Conservation (phyloP, 225 moss, liverwort and hornwort genomes). For the Thuidium tamariscinum region DNA sequence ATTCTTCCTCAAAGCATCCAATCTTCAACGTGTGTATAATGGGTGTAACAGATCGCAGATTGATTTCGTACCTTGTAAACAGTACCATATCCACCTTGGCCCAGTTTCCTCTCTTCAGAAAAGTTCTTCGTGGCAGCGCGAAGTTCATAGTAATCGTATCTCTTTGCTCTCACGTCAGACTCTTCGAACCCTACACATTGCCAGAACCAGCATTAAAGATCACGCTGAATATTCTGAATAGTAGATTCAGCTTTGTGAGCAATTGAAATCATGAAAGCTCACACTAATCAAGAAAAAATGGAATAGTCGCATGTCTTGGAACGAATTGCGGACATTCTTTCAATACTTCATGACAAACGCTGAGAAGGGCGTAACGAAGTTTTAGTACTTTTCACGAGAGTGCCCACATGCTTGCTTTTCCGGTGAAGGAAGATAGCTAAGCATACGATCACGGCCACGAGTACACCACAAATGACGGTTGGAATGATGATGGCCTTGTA, state of each 20-base stretch:
- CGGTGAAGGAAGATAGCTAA: neutral
- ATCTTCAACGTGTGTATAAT: neutral
- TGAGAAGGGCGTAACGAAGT: neutral
- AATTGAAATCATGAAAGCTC: neutral
- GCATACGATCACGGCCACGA: neutral
- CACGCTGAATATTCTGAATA: neutral
- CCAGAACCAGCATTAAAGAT: neutral
- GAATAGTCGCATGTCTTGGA: neutral
- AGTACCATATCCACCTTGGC: constrained; percentile 17
- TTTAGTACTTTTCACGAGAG: constrained; percentile 7
- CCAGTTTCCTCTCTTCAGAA: constrained; percentile 3
- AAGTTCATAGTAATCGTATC: constrained; percentile 8
- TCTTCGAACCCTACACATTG: neutral
- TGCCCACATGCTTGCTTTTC: neutral
- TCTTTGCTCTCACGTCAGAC: constrained; percentile 1
- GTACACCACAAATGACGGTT: neutral
- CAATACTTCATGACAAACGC: neutral
- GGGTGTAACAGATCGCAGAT: neutral
- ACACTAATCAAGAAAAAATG: neutral
- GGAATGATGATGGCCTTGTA: constrained; percentile 4
- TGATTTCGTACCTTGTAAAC: constrained; percentile 16
- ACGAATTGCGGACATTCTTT: neutral
- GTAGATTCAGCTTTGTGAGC: no score
- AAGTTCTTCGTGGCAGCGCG: constrained; percentile 17
- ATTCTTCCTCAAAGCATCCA: neutral